Evolutionary conservation across 2,329 filamentous ascomycete species (phyloP), one percentile per base, ranked within the genome.

Genomic region (Aspergillus carbonarius): DNA sequence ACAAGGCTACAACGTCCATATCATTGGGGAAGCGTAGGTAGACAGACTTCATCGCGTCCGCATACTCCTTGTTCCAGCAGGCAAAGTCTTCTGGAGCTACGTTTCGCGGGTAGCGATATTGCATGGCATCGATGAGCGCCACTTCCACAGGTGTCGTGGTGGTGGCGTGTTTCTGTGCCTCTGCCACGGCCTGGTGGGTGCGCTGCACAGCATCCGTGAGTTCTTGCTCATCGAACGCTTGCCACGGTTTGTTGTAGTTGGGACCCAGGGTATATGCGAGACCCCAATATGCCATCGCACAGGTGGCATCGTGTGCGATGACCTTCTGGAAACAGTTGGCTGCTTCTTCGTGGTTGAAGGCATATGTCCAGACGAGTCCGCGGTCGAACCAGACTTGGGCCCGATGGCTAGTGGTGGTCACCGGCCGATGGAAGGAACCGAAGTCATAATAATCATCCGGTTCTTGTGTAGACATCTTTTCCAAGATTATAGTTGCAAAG

Each of bases 241-340:
- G 82, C 90, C 90, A 92, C 0, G 89, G 86, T 68, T 92, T 91
- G 76, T 93, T 91, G 72, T 90, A 88, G 68, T 93, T 92, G 3
- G 90, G 90, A 0, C 90, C 90, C 0, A 90, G 75, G 1, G 87
- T 80, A 69, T 89, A 92, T 0, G 90, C 74, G 4, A 77, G 63
- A 1, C 75, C 75, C 75, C 75, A 78, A 58, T 76, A 72, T 7
- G 75, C 75, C 67, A 78, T 74, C 1, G 74, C 70, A 58, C 73
- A 78, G 15, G 59, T 58, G 9, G 66, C 63, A 62, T 78, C 76
- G 50, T 70, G 49, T 1, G 60, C 54, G 35, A 76, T 71, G 12
- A 72, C 74, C 17, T 69, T 68, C 46, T 74, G 59, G 63, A 77
- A 78, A 61, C 76, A 78, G 53, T 60, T 56, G 1, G 66, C 66